Base-by-base conservation (phyloP, 805 yeast species). In the Cyberlindnera veronae region DNA sequence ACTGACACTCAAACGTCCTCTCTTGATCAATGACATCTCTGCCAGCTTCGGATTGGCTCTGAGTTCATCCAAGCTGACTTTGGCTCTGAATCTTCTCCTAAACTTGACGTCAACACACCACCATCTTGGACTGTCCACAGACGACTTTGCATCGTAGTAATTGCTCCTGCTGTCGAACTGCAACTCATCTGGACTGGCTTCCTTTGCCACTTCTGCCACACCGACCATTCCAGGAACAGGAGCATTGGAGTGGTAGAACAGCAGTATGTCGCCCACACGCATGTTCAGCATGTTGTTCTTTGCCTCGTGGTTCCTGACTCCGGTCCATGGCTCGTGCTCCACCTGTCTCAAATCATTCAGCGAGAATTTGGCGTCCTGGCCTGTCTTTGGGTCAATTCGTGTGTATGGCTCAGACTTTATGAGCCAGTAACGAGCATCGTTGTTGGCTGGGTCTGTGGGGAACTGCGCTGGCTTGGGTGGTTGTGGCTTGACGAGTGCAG, bases 261-360 rank as follows among this genome's bases (percentile, higher is more conserved):
- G 61, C 19, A 72, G 69, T 8, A 67, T 38, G 42, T 77, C 82
- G 13, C 69, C 74, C 29, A 49, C 48, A 15, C 57, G 45, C 82
- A 77, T 77, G 28, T 61, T 58, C 15, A 67, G 49, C 68, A 77
- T 64, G 43, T 68, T 66, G 47, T 76, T 77, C 44, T 71, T 62
- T 1, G 82, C 81, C 56, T 76, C 81, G 44, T 69, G 69, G 51
- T 77, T 77, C 33, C 83, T 61, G 10, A 77, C 81, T 1, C 83
- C 82, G 45, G 74, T 76, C 82, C 82, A 77, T n/a, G 72, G 66
- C 37, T 72, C 74, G 2, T 44, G 44, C 5, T 55, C 61, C 8
- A 63, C 69, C 6, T 62, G 48, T 14, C 64, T 52, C 11, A 77
- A 56, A 22, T 69, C 75, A 8, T 60, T 61, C 6, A 76, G 58